These are phyloP conservation scores for Austroboletus sp. DNA, from an alignment of 1,284 basidiomycete genomes.

Conservation along the genomic window DNA sequence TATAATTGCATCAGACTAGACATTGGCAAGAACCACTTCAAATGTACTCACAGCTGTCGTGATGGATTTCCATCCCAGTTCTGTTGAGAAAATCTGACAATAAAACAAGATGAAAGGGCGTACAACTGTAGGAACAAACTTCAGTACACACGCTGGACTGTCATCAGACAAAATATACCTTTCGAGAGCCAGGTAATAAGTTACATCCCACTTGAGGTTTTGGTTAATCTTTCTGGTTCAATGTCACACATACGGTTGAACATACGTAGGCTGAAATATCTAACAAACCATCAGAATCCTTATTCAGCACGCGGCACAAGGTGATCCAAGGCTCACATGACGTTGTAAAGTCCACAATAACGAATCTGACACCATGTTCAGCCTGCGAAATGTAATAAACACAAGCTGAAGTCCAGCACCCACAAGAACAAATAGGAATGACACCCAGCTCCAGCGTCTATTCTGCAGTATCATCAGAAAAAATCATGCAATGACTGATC, in stretches of 20 bases:
- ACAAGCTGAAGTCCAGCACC: background rate
- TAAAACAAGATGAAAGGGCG: background rate
- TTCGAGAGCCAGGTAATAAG: background rate
- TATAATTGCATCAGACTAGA: background rate
- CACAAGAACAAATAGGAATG: constrained; percentile 4
- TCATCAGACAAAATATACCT: background rate
- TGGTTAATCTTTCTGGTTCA: too few species aligned
- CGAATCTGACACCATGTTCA: background rate
- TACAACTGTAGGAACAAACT: background rate
- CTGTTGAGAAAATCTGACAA: background rate
- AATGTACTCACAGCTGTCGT: background rate
- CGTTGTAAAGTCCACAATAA: background rate
- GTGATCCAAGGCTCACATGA: background rate
- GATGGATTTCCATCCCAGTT: background rate
- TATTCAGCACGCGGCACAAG: too few species aligned
- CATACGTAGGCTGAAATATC: background rate
- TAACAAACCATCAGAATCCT: background rate
- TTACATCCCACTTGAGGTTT: background rate
- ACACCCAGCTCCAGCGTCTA: constrained; percentile 1
- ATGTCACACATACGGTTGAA: background rate
- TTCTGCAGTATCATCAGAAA: background rate
- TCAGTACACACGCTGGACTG: background rate
- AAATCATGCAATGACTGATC: too few species aligned
- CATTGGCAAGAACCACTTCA: background rate
- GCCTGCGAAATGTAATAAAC: too few species aligned